phyloP scores from a whole-genome alignment of 352 stramenopile species.

The Phytopythium oedochilum region DNA sequence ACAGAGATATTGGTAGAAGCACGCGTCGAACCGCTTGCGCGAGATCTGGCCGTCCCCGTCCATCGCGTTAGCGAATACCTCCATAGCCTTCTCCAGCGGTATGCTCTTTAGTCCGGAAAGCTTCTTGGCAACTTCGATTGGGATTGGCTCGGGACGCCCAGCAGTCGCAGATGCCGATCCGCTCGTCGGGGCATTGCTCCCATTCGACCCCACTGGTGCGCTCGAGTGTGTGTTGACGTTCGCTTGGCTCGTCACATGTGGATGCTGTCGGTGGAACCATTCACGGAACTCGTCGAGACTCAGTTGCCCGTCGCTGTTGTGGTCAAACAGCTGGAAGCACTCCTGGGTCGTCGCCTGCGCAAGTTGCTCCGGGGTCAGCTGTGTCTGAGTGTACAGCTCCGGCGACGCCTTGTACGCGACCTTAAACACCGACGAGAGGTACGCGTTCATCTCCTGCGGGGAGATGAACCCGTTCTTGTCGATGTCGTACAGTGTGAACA shows the following conservation, averaged over 20 bases:
- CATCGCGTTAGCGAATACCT: conserved; percentile 46
- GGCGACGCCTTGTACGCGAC: conserved; percentile 84
- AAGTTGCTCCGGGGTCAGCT: conserved; percentile 56
- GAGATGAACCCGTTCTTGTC: conserved; percentile 83
- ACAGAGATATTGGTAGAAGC: conserved; percentile 71
- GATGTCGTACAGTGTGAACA: conserved; percentile 83
- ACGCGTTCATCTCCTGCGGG: conserved; percentile 74
- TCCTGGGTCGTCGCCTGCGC: conserved; percentile 65
- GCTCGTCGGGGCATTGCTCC: not conserved
- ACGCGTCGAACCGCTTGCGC: conserved; percentile 63
- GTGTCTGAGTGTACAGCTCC: conserved; percentile 43
- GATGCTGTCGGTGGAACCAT: conserved; percentile 69
- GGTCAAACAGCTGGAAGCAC: conserved; percentile 74
- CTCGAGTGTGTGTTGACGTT: not conserved
- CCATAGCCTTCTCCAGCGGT: conserved; percentile 49
- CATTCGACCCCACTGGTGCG: not conserved
- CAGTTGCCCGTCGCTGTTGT: conserved; percentile 70
- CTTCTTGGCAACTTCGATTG: conserved; percentile 66
- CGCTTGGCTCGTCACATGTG: conserved; percentile 4
- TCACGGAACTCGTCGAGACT: conserved; percentile 79
- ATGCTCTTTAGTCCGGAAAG: conserved; percentile 62
- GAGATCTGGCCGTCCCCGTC: conserved; percentile 52
- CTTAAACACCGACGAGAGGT: conserved; percentile 83
- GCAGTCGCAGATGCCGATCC: not conserved
- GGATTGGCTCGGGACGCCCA: conserved; percentile 25